phyloP scores from a whole-genome alignment of 208 protist genomes.

The Acanthamoeba healyi region DNA sequence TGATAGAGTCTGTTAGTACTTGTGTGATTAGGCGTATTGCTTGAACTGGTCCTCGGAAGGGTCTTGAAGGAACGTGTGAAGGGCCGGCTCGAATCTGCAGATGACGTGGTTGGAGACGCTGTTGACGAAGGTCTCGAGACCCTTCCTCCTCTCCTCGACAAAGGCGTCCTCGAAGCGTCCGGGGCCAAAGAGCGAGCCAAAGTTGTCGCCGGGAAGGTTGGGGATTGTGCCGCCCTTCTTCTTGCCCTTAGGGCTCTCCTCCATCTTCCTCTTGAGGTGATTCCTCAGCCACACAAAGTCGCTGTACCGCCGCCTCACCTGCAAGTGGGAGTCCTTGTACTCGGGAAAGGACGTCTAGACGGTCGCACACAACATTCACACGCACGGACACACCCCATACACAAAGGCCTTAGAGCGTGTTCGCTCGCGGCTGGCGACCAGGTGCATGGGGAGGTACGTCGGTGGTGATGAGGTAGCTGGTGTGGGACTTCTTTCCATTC shows the following conservation, averaged over 20 bases:
- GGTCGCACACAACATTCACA: background rate
- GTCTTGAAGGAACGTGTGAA: conserved; percentile 82
- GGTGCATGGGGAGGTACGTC: conserved; percentile 34
- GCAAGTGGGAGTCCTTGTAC: conserved; percentile 81
- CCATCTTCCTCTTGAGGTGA: conserved; percentile 81
- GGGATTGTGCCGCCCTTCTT: conserved; percentile 79
- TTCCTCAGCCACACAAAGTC: conserved; percentile 84
- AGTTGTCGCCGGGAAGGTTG: conserved; percentile 81
- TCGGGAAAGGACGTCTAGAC: conserved; percentile 83
- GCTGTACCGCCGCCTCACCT: conserved; percentile 83
- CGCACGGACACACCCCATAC: no score
- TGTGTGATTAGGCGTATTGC: background rate
- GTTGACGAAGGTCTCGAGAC: conserved; percentile 83
- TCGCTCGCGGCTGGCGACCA: no score
- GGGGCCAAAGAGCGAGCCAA: conserved; percentile 80
- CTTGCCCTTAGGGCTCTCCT: conserved; percentile 81
- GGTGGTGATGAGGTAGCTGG: conserved; percentile 73
- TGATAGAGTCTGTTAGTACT: no score
- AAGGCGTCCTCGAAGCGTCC: conserved; percentile 82
- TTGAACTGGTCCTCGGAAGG: conserved; percentile 48
- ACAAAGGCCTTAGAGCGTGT: no score
- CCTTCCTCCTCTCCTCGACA: conserved; percentile 82
- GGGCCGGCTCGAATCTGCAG: conserved; percentile 77
- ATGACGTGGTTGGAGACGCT: conserved; percentile 83
- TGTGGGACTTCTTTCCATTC: conserved; percentile 75